Conservation (phyloP, 148 eudicot genomes). For the Diospyros kaki region DNA sequence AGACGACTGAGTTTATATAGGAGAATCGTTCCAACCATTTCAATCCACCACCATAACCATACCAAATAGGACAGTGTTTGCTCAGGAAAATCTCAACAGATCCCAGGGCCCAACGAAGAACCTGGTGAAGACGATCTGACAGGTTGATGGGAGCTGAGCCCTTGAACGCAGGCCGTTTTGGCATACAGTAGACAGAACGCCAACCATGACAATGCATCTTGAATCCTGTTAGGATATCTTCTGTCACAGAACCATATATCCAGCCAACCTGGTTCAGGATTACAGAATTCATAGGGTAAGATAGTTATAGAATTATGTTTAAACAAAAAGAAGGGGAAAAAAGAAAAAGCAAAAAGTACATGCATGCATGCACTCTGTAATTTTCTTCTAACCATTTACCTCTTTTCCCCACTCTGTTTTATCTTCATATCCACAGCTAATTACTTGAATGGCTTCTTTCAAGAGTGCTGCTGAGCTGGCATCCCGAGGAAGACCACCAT, state of each 20-base stretch:
- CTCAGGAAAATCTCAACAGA: conserved; percentile 61
- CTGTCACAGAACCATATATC: conserved; percentile 65
- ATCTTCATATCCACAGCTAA: conserved; percentile 61
- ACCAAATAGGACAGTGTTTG: conserved; percentile 60
- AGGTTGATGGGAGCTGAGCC: conserved; percentile 67
- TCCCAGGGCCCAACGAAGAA: conserved; percentile 66
- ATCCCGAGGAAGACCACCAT: conserved; percentile 40
- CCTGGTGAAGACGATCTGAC: conserved; percentile 66
- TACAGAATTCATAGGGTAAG: neutral
- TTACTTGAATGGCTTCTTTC: conserved; percentile 63
- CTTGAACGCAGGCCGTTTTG: conserved; percentile 52
- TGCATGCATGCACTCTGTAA: no score
- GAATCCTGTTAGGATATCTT: conserved; percentile 62
- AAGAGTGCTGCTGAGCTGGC: conserved; percentile 45
- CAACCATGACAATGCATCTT: conserved; percentile 71
- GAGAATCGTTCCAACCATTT: conserved; percentile 58
- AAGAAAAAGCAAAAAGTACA: no score
- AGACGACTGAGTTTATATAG: conserved; percentile 54
- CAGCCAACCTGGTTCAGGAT: conserved; percentile 44
- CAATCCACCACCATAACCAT: conserved; percentile 49
- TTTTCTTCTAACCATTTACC: conserved; percentile 22
- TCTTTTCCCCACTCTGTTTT: conserved; percentile 72
- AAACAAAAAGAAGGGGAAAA: neutral
- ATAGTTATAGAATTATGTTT: neutral
- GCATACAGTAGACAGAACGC: conserved; percentile 64